Conservation (phyloP, 306 rosid species). For the Rosa multiflora region DNA sequence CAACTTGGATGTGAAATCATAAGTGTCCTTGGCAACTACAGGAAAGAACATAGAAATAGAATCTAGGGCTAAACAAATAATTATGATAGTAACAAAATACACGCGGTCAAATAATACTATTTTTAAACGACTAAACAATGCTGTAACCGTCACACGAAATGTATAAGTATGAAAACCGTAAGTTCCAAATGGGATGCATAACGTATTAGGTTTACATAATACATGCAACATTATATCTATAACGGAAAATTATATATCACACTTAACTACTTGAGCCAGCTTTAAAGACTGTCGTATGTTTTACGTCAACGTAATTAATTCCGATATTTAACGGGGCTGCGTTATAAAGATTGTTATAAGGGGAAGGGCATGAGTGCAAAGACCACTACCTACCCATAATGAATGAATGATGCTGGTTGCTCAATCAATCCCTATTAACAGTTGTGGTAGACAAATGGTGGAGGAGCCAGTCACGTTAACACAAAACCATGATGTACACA, state of each 20-base stretch:
- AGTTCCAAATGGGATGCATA: too few relatives aligned
- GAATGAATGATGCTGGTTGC: slow-evolving; percentile 15
- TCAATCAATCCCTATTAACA: slow-evolving; percentile 18
- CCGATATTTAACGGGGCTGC: too few relatives aligned
- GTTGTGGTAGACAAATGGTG: slow-evolving; percentile 11
- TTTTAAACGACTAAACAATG: too few relatives aligned
- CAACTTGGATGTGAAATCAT: not conserved
- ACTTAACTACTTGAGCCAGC: too few relatives aligned
- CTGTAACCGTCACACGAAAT: too few relatives aligned
- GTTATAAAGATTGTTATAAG: not conserved
- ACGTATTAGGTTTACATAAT: too few relatives aligned
- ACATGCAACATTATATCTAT: too few relatives aligned
- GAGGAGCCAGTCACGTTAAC: slow-evolving; percentile 22
- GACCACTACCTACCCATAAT: not conserved
- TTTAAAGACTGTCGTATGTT: too few relatives aligned
- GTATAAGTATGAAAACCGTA: too few relatives aligned
- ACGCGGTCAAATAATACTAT: too few relatives aligned
- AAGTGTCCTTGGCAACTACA: not conserved
- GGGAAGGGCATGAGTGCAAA: slow-evolving; percentile 21
- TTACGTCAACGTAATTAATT: too few relatives aligned
- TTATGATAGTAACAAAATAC: not conserved
- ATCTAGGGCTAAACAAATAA: not conserved
- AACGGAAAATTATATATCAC: too few relatives aligned
- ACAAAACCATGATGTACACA: slow-evolving; percentile 26
- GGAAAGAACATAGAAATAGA: not conserved